phyloP scores from a whole-genome alignment of 768 basidiomycete genomes.

The Polyporus arcularius region DNA sequence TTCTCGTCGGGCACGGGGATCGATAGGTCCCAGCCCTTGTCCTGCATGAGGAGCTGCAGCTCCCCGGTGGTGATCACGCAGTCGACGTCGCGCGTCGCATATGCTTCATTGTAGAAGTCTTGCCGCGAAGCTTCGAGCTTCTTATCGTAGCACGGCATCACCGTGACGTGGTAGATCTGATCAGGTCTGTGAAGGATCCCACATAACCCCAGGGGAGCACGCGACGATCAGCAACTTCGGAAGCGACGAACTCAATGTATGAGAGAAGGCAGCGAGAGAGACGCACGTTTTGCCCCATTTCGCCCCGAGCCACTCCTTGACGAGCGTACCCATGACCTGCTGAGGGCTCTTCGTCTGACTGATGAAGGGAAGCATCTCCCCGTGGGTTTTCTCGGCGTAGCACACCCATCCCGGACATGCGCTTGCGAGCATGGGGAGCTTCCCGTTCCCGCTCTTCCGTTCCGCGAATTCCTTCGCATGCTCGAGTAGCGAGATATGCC shows the following conservation, averaged over 20 bases:
- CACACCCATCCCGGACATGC: slow-evolving; percentile 99
- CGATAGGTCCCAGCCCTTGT: slow-evolving; percentile 79
- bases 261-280: neutral
- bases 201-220: neutral
- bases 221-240: neutral
- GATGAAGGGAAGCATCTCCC: slow-evolving; percentile 91
- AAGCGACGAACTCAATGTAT: neutral
- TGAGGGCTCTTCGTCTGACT: slow-evolving; percentile 89
- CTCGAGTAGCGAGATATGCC: slow-evolving; percentile 82
- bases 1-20: slow-evolving; percentile 55
- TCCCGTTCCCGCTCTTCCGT: slow-evolving; percentile 44
- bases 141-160: slow-evolving; percentile 99
- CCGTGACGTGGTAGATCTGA: slow-evolving; percentile 92
- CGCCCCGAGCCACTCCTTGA: slow-evolving; percentile 83
- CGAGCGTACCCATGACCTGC: slow-evolving; percentile 90
- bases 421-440: slow-evolving; percentile 89
- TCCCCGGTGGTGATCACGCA: slow-evolving; percentile 98
- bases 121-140: slow-evolving; percentile 96
- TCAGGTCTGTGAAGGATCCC: slow-evolving; percentile 56
- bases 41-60: slow-evolving; percentile 79
- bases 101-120: slow-evolving; percentile 85
- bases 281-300: slow-evolving; percentile 72
- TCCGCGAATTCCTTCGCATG: slow-evolving; percentile 82
- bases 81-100: slow-evolving; percentile 90
- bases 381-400: slow-evolving; percentile 97